These are phyloP conservation scores for Beauveria bassiana DNA, from an alignment of 2,329 filamentous ascomycete genomes.

Conservation along the genomic window DNA sequence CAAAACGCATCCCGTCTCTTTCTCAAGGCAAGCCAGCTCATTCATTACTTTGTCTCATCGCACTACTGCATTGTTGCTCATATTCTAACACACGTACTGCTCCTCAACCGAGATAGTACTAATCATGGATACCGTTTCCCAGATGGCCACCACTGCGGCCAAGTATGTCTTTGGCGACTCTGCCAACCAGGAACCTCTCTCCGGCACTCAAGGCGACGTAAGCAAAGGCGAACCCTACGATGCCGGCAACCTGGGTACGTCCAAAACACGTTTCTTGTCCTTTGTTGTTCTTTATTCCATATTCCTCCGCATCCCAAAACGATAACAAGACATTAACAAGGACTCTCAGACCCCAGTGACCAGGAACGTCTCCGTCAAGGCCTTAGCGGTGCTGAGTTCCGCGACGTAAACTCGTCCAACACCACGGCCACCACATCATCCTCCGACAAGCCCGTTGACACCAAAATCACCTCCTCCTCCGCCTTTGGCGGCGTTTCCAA, in stretches of 20 bases:
- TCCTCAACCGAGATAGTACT: neutral
- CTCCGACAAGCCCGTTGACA: neutral
- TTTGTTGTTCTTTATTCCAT: neutral
- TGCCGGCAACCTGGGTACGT: conserved; percentile 60
- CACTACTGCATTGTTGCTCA: neutral
- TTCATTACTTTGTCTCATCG: too few species aligned
- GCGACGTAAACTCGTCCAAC: neutral
- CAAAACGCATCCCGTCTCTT: neutral
- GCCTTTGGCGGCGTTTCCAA: neutral
- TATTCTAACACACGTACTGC: neutral
- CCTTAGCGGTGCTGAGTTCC: conserved; percentile 13
- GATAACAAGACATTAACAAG: neutral
- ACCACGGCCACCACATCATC: neutral
- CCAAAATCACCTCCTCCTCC: neutral
- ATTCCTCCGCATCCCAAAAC: too few species aligned
- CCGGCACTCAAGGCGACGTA: conserved; percentile 61
- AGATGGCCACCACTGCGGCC: conserved; percentile 35
- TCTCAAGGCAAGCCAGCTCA: neutral
- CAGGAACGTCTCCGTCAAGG: conserved; percentile 23
- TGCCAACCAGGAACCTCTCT: conserved; percentile 55
- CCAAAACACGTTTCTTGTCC: neutral
- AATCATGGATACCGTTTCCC: conserved; percentile 58
- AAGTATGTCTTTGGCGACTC: conserved; percentile 36
- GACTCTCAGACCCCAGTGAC: neutral
- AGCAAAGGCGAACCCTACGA: conserved; percentile 67